These are phyloP conservation scores for Pulveroboletus sp. DNA, from an alignment of 768 basidiomycete genomes.

Conservation along the genomic window DNA sequence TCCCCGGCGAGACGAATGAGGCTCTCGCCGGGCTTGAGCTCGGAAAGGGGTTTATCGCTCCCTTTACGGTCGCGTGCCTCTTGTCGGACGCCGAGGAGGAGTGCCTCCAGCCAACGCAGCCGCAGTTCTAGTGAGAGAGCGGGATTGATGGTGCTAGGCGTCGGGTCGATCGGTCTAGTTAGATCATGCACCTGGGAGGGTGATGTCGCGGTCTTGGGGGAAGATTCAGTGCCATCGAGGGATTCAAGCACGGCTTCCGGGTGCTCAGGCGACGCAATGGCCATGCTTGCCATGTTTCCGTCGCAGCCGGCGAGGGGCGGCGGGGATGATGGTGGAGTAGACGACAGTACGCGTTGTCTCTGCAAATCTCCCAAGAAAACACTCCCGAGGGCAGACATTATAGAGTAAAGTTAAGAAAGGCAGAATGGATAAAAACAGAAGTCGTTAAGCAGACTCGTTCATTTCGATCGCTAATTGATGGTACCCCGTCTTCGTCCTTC, in stretches of 20 bases:
- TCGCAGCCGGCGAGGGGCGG: constrained; percentile 23
- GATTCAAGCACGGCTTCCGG: constrained; percentile 20
- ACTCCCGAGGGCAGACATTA: constrained; percentile 59
- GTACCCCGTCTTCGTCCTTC: constrained; percentile 49
- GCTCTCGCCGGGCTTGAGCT: constrained; percentile 49
- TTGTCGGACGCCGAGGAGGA: constrained; percentile 61
- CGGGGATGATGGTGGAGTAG: constrained; percentile 47
- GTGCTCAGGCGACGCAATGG: constrained; percentile 10
- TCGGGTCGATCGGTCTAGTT: not conserved
- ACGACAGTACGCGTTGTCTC: constrained; percentile 58
- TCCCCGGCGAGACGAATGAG: constrained; percentile 56
- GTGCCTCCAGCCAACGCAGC: constrained; percentile 74
- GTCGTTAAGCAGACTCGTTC: constrained; percentile 30
- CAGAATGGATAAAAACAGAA: not conserved
- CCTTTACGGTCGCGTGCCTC: constrained; percentile 41
- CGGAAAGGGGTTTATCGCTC: constrained; percentile 26
- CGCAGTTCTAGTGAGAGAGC: constrained; percentile 68
- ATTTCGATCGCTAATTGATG: constrained; percentile 70
- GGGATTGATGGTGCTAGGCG: constrained; percentile 48
- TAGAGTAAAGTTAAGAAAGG: not conserved
- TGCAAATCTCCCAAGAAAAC: constrained; percentile 78
- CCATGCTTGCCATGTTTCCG: constrained; percentile 14
- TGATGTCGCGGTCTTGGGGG: constrained; percentile 10
- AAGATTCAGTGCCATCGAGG: constrained; percentile 17
- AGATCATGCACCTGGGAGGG: constrained; percentile 5